Base-by-base conservation (phyloP, 2,329 filamentous ascomycete species). In the Neonectria magnoliae region DNA sequence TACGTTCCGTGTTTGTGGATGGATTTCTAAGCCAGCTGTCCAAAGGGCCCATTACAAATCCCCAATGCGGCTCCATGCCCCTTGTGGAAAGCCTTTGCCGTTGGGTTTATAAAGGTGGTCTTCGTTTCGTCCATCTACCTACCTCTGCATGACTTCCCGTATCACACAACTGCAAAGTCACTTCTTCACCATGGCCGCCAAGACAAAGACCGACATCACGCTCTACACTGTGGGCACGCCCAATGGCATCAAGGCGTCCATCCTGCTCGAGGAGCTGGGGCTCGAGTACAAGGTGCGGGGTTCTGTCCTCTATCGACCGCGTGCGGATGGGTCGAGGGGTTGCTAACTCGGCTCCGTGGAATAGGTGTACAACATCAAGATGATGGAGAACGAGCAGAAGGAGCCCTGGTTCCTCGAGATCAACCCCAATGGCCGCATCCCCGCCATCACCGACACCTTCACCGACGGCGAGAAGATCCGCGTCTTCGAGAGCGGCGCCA, bases 401-500 rank as follows among this genome's bases (percentile, higher is more conserved):
- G 82, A 95, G 78, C 88, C 88, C 16, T 97, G 93, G 93, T 98
- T 95, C 81, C 86, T 97, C 29, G 89, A 90, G 57, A 97, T 97
- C 81, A 97, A 97, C 80, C 94, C 94, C 68, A 97, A 97, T 78
- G 94, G 94, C 68, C 91, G 94, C 70, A 97, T 97, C 73, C 94
- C 94, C 4, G 94, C 94, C 62, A 74, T 97, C 55, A 96, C 92
- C 8, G 94, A 97, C 80, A 92, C 85, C 7, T 91, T 92, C 77
- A 83, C 84, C 5, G 90, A 96, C 77, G 92, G 93, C 71, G 82
- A 91, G 77, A 82, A 83, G 36, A 93, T 97, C 76, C 85, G 87
- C 62, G 78, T 97, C 18, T 97, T 97, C 75, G 94, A 97, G 80
- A 92, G 89, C 68, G 93, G 93, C 62, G 88, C 90, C 68, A 96